Base-by-base conservation (phyloP, 768 basidiomycete genomes). In the Tylopilus vinaceipallidus region DNA sequence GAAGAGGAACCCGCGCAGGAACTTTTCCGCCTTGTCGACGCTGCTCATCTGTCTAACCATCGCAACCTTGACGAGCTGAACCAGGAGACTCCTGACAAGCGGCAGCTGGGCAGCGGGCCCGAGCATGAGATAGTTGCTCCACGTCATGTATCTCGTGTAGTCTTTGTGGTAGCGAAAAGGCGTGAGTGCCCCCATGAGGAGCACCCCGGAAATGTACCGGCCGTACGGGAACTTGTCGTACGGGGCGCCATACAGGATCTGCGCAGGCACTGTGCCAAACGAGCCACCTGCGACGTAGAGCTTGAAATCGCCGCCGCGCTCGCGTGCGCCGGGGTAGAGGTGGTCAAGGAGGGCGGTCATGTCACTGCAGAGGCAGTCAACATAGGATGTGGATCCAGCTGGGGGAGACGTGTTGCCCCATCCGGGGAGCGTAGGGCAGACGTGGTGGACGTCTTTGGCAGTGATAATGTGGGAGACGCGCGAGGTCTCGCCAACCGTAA, bases 371-470 rank as follows among this genome's bases (percentile, higher is more conserved):
- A 83, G 63, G 12, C 70, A 69, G 20, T 71, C 63, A 42, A 74
- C 60, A 56, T 76, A 82, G 2, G 73, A 57, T 0, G 61, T 49
- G 8, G 62, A 49, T 8, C 66, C 52, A 4, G 59, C 60, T 6
- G 73, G 61, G 1, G 77, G 72, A 0, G 79, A 78, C 6, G 81
- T 76, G 38, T 70, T 70, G 3, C 81, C 81, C 81, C 82, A 83
- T 2, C 80, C 82, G 19, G 79, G 76, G 27, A 83, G 74, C 10
- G 81, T 78, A 3, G 80, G 80, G 11, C 74, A 69, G 34, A 83
- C 59, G 43, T 67, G 66, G 56, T 79, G 80, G 4, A 77, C 62
- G 37, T 71, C 58, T 53, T 70, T 75, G 14, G 74, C 67, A 10
- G 68, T 29, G 48, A 79, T 56, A 24, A 63, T 55, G 13, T 61